Percentiles rank a stretch among this genome's conserved stretches.
Evolutionary conservation across 306 rosid species (phyloP).

Genomic region (Vigna angularis): DNA sequence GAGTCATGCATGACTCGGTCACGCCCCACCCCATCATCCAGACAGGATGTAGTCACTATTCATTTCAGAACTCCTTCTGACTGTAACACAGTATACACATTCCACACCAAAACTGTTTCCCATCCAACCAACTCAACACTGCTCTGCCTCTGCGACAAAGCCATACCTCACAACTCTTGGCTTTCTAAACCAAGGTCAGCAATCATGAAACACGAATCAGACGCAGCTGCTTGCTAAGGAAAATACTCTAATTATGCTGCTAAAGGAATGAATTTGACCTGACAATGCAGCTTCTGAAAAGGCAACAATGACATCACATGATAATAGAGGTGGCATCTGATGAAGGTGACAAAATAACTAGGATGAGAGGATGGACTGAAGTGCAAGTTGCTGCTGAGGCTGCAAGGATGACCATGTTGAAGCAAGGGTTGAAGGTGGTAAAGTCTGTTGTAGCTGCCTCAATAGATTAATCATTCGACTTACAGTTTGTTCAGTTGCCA

Average conservation of each 20-base stretch:
- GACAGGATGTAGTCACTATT: slow-evolving; percentile 37
- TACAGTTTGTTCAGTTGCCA: slow-evolving; percentile 88
- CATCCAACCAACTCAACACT: slow-evolving; percentile 42
- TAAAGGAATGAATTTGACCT: slow-evolving; percentile 35
- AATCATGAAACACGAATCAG: slow-evolving; percentile 43
- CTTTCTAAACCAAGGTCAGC: slow-evolving; percentile 45
- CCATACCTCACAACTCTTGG: slow-evolving; percentile 34
- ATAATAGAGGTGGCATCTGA: slow-evolving; percentile 30
- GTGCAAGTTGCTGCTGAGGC: slow-evolving; percentile 97
- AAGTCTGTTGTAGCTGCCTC: slow-evolving; percentile 90
- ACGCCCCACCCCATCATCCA: slow-evolving; percentile 48
- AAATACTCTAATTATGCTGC: slow-evolving; percentile 36
- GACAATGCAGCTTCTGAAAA: slow-evolving; percentile 48
- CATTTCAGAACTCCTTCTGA: slow-evolving; percentile 24
- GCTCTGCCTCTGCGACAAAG: slow-evolving; percentile 32
- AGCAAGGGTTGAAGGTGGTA: slow-evolving; percentile 94
- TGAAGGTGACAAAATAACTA: slow-evolving; percentile 49
- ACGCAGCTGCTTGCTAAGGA: slow-evolving; percentile 44
- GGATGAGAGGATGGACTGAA: slow-evolving; percentile 83
- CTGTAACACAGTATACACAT: slow-evolving; percentile 43
- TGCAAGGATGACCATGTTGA: slow-evolving; percentile 97
- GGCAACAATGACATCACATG: slow-evolving; percentile 43
- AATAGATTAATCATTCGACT: slow-evolving; percentile 85
- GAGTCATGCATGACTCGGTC: slow-evolving; percentile 34
- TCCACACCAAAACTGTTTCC: slow-evolving; percentile 50